A percentile compares a stretch with the other conserved stretches of the same genome.
Conservation (phyloP, 2,329 filamentous ascomycete species). For the Pseudogymnoascus sp. region DNA sequence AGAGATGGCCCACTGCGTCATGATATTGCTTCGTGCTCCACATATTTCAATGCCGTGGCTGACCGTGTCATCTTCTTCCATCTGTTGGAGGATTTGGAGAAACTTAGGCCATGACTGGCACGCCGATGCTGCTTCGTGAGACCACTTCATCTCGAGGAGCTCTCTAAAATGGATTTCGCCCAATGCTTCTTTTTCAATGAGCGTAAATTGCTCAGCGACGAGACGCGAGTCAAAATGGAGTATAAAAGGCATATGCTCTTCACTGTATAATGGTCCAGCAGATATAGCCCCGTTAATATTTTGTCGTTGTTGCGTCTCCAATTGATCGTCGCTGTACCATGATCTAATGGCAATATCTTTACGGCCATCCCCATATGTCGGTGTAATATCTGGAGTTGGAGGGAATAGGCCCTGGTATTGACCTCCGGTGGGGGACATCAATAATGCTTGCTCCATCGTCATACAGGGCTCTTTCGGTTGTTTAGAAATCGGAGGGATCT, state of each 20-base stretch:
- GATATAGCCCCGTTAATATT: slow-evolving; percentile 3
- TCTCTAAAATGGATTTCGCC: slow-evolving; percentile 87
- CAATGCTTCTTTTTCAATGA: slow-evolving; percentile 78
- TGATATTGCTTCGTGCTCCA: slow-evolving; percentile 77
- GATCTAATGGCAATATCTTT: not conserved
- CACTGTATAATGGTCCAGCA: not conserved
- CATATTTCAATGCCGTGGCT: slow-evolving; percentile 64
- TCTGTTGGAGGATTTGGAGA: slow-evolving; percentile 60
- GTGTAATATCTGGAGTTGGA: slow-evolving; percentile 28
- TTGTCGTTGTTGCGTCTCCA: slow-evolving; percentile 3
- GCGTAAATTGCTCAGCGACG: slow-evolving; percentile 72
- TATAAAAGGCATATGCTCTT: slow-evolving; percentile 63
- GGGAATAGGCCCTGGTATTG: slow-evolving; percentile 17
- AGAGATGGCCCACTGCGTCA: slow-evolving; percentile 79
- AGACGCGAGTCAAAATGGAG: slow-evolving; percentile 71
- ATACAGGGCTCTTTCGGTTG: slow-evolving; percentile 38
- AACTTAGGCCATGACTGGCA: slow-evolving; percentile 76
- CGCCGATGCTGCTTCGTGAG: slow-evolving; percentile 55
- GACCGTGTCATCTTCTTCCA: slow-evolving; percentile 21
- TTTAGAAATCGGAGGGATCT: slow-evolving; percentile 18
- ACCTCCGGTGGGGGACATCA: slow-evolving; percentile 32
- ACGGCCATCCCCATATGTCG: slow-evolving; percentile 15
- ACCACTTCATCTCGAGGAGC: slow-evolving; percentile 71
- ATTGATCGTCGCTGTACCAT: slow-evolving; percentile 1
- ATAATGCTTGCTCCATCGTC: slow-evolving; percentile 40